These are phyloP conservation scores for Kazachstania sp. DNA, from an alignment of 1,139 yeast genomes.

Conservation along the genomic window DNA sequence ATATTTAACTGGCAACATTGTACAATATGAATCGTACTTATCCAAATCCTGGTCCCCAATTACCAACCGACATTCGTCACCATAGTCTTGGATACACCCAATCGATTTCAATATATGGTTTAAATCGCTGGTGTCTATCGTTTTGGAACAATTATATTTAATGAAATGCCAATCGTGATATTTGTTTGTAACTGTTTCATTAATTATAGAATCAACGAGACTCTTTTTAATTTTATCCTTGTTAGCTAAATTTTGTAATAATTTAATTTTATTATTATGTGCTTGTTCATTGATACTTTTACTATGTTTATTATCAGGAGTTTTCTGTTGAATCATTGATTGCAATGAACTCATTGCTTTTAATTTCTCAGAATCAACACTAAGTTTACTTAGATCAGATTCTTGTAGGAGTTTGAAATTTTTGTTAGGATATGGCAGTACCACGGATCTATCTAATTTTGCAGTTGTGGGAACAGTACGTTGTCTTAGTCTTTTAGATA, in stretches of 20 bases:
- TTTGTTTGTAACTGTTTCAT: constrained; percentile 15
- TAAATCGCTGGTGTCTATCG: not conserved
- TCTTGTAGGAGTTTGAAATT: not conserved
- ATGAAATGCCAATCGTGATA: constrained; percentile 28
- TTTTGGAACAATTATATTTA: constrained; percentile 5
- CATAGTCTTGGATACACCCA: constrained; percentile 4
- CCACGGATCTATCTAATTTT: not conserved
- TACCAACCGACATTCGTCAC: not conserved
- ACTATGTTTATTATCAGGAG: constrained; percentile 3
- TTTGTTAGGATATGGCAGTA: not conserved
- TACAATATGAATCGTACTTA: constrained; percentile 16
- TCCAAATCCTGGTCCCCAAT: constrained; percentile 6
- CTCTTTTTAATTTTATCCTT: not conserved
- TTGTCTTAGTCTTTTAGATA: not conserved
- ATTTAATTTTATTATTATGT: not conserved
- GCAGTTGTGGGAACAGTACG: not conserved
- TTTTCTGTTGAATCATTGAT: constrained; percentile 4
- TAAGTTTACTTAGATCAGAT: not conserved
- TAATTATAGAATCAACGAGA: constrained; percentile 9
- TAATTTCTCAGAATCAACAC: constrained; percentile 3
- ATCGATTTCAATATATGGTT: not conserved
- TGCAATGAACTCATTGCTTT: constrained; percentile 6
- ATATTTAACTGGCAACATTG: constrained; percentile 16
- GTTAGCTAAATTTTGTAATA: not conserved
- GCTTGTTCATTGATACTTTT: not conserved